phyloP scores from a whole-genome alignment of 306 rosid genomes.

The Dryas octopetala region DNA sequence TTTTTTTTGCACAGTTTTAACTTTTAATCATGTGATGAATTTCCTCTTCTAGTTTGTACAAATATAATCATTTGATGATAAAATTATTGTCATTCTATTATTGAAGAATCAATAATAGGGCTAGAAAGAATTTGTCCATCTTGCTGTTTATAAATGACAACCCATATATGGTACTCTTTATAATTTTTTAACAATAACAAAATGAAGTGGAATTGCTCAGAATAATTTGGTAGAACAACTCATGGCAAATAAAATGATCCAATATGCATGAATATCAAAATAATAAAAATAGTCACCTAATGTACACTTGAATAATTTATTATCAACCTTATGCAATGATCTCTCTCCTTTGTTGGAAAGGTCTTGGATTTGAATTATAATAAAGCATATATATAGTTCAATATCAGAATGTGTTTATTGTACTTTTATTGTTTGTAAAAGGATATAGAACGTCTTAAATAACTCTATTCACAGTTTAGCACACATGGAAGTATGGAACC shows the following conservation, averaged over 20 bases:
- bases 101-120: constrained; percentile 24
- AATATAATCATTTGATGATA: neutral
- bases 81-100: constrained; percentile 11
- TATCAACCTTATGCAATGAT: neutral
- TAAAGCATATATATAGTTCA: neutral
- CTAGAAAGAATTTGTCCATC: neutral
- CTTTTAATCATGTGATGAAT: no score
- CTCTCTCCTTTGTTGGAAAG: no score
- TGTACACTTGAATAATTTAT: neutral
- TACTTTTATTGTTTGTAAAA: neutral
- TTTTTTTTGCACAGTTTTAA: no score
- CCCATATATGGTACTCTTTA: neutral
- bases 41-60: neutral
- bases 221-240: neutral
- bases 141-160: neutral
- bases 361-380: neutral
- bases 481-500: no score
- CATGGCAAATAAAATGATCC: neutral
- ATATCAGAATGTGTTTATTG: neutral
- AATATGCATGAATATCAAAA: neutral
- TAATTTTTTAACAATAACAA: neutral
- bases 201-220: constrained; percentile 2
- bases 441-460: no score
- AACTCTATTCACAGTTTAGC: no score
- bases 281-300: neutral